A percentile compares a stretch with the other conserved stretches of the same genome.
phyloP scores from a whole-genome alignment of 2,329 filamentous ascomycete species.

The Microdochium trichocladiopsis region DNA sequence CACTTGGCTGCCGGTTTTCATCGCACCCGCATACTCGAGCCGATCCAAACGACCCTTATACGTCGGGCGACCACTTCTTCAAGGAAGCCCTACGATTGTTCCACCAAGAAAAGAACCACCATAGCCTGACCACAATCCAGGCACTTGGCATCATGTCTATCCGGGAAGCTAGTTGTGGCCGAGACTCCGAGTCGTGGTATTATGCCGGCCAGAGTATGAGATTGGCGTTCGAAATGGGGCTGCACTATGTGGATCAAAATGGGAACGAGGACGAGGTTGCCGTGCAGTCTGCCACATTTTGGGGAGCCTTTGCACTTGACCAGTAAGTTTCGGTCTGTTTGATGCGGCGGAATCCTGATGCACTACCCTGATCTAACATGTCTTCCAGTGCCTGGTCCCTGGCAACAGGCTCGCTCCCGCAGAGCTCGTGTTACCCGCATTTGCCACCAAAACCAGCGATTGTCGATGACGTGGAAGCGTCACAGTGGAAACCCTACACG shows the following conservation, averaged over 20 bases:
- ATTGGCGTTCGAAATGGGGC: slow-evolving; percentile 63
- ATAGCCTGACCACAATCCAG: slow-evolving; percentile 64
- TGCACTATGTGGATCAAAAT: slow-evolving; percentile 48
- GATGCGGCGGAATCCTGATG: too few relatives aligned
- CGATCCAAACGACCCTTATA: slow-evolving; percentile 53
- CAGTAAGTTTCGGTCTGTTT: slow-evolving; percentile 43
- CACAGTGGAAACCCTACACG: slow-evolving; percentile 51
- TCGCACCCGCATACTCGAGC: slow-evolving; percentile 55
- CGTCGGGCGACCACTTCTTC: slow-evolving; percentile 69
- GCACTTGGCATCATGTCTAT: slow-evolving; percentile 71
- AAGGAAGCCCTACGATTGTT: slow-evolving; percentile 59
- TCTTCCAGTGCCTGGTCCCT: background rate
- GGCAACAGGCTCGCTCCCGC: slow-evolving; percentile 53
- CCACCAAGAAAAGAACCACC: slow-evolving; percentile 47
- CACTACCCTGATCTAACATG: background rate
- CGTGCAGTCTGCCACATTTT: slow-evolving; percentile 53
- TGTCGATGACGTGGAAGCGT: slow-evolving; percentile 52
- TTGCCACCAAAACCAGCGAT: slow-evolving; percentile 53
- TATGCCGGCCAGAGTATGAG: slow-evolving; percentile 67
- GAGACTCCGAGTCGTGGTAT: slow-evolving; percentile 67
- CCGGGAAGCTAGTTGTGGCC: slow-evolving; percentile 64
- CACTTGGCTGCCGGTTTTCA: slow-evolving; percentile 63
- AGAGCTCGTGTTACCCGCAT: slow-evolving; percentile 50
- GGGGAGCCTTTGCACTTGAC: slow-evolving; percentile 56
- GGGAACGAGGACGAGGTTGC: slow-evolving; percentile 47